Conservation (phyloP, 768 basidiomycete genomes). For the Mycena vitilis region DNA sequence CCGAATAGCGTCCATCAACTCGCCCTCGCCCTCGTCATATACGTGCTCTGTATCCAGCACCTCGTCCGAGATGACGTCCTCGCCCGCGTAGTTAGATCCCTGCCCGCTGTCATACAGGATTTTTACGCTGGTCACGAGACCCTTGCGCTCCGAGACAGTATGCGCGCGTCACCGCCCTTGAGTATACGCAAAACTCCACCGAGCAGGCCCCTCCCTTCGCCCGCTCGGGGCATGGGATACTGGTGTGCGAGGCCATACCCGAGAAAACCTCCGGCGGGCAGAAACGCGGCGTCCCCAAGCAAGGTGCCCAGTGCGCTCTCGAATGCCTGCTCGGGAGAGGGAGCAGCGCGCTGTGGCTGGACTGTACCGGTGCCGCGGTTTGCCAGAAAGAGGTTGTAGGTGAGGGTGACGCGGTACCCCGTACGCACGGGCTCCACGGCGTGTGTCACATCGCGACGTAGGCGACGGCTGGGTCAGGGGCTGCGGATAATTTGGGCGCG, state of each 20-base stretch:
- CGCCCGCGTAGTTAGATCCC: neutral
- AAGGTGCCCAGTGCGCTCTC: neutral
- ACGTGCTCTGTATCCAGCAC: neutral
- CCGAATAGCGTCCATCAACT: neutral
- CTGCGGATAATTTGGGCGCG: conserved; percentile 21
- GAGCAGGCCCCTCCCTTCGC: neutral
- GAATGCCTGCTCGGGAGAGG: neutral
- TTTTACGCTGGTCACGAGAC: neutral
- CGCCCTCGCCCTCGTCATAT: neutral
- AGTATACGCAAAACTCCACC: neutral
- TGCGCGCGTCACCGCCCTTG: conserved; percentile 16
- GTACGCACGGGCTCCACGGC: conserved; percentile 55
- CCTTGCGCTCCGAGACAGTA: conserved; percentile 3
- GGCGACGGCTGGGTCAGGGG: conserved; percentile 49
- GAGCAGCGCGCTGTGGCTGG: neutral
- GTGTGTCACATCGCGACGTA: conserved; percentile 45
- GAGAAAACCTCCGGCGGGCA: conserved; percentile 7
- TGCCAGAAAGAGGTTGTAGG: conserved; percentile 53
- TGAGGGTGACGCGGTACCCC: conserved; percentile 57
- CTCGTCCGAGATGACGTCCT: neutral
- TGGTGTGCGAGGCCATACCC: conserved; percentile 21
- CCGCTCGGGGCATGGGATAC: conserved; percentile 17
- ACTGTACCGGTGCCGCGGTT: neutral
- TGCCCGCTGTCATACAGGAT: conserved; percentile 13
- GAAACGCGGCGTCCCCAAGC: conserved; percentile 1